Evolutionary conservation across 345 rosid species (phyloP).

Genomic region (Acer saccharum): DNA sequence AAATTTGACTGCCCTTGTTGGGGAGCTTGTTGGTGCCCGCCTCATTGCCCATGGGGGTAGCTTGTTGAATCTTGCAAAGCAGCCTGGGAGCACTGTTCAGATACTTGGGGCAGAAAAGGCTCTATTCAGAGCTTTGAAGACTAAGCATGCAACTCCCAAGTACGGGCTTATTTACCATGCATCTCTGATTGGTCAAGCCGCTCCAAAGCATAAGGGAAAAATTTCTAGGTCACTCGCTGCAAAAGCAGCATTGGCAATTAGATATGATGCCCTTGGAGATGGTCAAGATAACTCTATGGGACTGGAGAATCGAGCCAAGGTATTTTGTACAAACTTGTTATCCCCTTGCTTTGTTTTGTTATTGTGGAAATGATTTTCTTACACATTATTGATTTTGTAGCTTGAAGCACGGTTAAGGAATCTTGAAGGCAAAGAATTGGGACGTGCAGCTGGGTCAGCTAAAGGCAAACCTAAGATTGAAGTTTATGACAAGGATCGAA

Average conservation of each 20-base stretch:
- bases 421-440: slow-evolving; percentile 78
- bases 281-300: slow-evolving; percentile 78
- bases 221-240: slow-evolving; percentile 91
- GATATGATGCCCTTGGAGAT: slow-evolving; percentile 92
- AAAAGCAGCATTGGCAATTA: slow-evolving; percentile 73
- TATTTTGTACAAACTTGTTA: slow-evolving; percentile 17
- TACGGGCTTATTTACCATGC: slow-evolving; percentile 91
- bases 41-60: slow-evolving; percentile 95
- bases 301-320: slow-evolving; percentile 80
- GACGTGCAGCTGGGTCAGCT: slow-evolving; percentile 79
- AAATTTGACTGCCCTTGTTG: slow-evolving; percentile 90
- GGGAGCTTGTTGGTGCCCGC: slow-evolving; percentile 97
- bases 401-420: slow-evolving; percentile 81
- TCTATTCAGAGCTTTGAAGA: slow-evolving; percentile 87
- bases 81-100: slow-evolving; percentile 93
- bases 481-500: slow-evolving; percentile 78
- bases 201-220: slow-evolving; percentile 81
- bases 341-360: neutral
- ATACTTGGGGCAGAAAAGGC: slow-evolving; percentile 97
- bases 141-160: slow-evolving; percentile 92
- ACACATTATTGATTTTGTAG: slow-evolving; percentile 31
- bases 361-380: neutral
- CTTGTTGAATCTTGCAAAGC: slow-evolving; percentile 87
- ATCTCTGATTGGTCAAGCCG: slow-evolving; percentile 88
- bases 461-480: slow-evolving; percentile 93